A percentile compares a stretch with the other conserved stretches of the same genome.
Conservation (phyloP, 2,329 filamentous ascomycete genomes). For the Ophiobolus disseminans region DNA sequence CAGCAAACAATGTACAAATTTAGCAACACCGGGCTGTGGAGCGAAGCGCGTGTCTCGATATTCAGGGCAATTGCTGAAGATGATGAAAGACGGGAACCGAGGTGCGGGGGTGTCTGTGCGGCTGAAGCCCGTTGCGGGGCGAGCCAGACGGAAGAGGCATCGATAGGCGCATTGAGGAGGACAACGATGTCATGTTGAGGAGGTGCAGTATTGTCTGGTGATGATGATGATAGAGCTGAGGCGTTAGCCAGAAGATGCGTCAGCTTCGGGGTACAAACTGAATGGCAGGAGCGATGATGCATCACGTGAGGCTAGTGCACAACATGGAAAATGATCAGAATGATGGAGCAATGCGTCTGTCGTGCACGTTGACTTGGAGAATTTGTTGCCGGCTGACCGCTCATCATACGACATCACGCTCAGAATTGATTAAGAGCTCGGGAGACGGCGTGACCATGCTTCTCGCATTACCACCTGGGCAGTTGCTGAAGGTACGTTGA, state of each 20-base stretch:
- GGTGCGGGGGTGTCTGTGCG: neutral
- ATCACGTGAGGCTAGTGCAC: no score
- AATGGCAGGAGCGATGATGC: neutral
- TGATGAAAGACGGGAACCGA: neutral
- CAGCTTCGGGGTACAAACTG: neutral
- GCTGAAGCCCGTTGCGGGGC: slow-evolving; percentile 3
- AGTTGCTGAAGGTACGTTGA: neutral
- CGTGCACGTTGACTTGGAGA: no score
- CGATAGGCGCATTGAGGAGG: neutral
- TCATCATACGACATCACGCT: no score
- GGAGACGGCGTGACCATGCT: no score
- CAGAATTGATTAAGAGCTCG: no score
- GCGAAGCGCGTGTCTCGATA: no score
- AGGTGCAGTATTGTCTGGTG: neutral
- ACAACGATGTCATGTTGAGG: neutral
- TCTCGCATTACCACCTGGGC: neutral
- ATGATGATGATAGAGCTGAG: neutral
- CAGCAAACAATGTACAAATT: slow-evolving; percentile 1
- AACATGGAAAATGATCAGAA: no score
- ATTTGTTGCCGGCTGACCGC: no score
- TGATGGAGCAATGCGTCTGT: no score
- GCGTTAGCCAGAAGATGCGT: no score
- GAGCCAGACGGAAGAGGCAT: neutral
- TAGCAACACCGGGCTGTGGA: neutral
- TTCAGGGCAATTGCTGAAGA: neutral